phyloP scores from a whole-genome alignment of 768 basidiomycete species.

The Trametes punicea region DNA sequence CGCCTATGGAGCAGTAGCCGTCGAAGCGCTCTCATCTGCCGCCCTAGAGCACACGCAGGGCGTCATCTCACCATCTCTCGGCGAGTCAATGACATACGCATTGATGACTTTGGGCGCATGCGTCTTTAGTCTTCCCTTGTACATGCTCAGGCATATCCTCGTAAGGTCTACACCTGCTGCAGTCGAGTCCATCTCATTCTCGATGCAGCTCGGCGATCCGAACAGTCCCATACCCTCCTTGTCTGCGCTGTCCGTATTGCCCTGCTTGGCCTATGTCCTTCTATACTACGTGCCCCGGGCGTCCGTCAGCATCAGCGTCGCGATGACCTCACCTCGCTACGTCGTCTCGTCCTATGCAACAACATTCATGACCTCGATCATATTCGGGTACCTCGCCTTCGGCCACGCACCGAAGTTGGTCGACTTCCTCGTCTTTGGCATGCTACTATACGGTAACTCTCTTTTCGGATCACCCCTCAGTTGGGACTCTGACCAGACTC shows the following conservation, averaged over 20 bases:
- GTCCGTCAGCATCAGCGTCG: conserved; percentile 44
- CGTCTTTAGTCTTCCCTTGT: conserved; percentile 60
- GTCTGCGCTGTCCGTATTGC: conserved; percentile 53
- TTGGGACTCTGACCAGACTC: neutral
- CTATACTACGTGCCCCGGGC: conserved; percentile 58
- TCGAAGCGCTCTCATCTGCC: conserved; percentile 58
- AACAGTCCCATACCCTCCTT: conserved; percentile 53
- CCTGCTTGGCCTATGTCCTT: conserved; percentile 57
- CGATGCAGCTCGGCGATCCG: conserved; percentile 25
- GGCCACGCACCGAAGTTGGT: conserved; percentile 55
- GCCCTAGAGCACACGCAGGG: conserved; percentile 62
- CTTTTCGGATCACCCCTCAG: no score
- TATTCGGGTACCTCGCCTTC: conserved; percentile 62
- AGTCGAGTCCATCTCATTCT: neutral
- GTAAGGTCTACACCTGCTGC: conserved; percentile 33
- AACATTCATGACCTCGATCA: conserved; percentile 43
- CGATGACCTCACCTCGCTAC: conserved; percentile 46
- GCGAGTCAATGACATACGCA: conserved; percentile 52
- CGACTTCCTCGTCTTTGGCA: conserved; percentile 53
- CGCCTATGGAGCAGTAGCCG: conserved; percentile 62
- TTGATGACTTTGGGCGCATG: conserved; percentile 61
- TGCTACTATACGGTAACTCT: conserved; percentile 63
- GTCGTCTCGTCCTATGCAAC: conserved; percentile 58
- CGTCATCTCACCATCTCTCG: conserved; percentile 55
- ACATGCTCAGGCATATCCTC: conserved; percentile 54